Evolutionary conservation across 2,329 filamentous ascomycete genomes (phyloP), one percentile per base, ranked within the genome.

Genomic region (Monilinia polystroma): DNA sequence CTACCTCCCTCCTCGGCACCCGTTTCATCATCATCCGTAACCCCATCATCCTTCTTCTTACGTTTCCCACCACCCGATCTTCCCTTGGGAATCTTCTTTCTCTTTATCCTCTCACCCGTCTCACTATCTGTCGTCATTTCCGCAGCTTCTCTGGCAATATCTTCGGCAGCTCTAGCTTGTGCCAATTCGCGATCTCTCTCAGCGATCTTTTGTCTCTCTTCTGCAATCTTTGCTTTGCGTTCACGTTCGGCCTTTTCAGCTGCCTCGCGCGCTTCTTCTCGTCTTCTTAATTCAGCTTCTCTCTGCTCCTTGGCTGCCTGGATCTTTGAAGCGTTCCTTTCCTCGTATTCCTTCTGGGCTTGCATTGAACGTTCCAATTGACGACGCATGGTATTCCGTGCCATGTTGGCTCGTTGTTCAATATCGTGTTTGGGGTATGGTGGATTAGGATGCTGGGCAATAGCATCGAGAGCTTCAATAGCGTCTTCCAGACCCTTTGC

Each of bases 381-480:
- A 74, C 92, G 93, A 71, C 91, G 90, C 80, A 97, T 92, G 0
- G 96, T 99, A 77, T 97, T 97, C 68, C 90, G 89, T 71, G 92
- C 93, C 95, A 99, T 99, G 82, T 92, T 96, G 54, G 95, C 94
- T 75, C 96, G 92, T 79, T 96, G 92, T 77, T 98, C 94, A 47
- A 99, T 87, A 72, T 97, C 92, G 68, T 90, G 85, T 73, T 92
- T 90, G 8, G 94, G 95, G 78, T 97, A 99, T 0, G 95, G 96
- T 4, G 95, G 86, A 67, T 86, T 82, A 1, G 86, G 85, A 68
- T 86, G 82, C 43, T 81, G 79, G 4, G 87, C 86, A 70, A 89
- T 88, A 69, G 85, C 84, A 70, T 89, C 87, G 0, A 90, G 79
- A 7, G 85, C 82, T 70, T 90, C 87, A 72, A 98, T 97, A 18